Conservation (phyloP, 1,139 yeast species). For the Yamadazyma dushanensis region DNA sequence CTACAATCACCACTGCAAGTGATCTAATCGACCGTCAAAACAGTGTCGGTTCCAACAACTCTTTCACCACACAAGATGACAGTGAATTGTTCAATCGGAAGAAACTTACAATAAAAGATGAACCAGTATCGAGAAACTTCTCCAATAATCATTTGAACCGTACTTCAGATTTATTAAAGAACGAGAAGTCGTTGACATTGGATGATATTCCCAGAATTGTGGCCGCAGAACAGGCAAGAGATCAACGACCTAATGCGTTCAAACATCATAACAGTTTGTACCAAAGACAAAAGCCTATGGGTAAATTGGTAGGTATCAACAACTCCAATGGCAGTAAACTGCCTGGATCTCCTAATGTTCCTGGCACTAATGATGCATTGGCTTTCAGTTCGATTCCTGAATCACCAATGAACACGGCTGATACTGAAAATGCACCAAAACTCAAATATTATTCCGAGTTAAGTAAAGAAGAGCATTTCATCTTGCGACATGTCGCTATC, state of each 20-base stretch:
- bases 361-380: constrained; percentile 6
- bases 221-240: constrained; percentile 95
- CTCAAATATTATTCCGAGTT: constrained; percentile 73
- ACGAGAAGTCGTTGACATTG: constrained; percentile 82
- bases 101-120: constrained; percentile 45
- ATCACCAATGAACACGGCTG: background rate
- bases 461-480: constrained; percentile 55
- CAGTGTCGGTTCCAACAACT: constrained; percentile 18
- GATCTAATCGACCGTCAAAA: constrained; percentile 17
- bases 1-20: constrained; percentile 9
- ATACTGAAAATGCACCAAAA: constrained; percentile 1
- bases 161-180: constrained; percentile 70
- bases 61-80: constrained; percentile 27
- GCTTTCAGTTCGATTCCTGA: constrained; percentile 2
- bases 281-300: constrained; percentile 37
- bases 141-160: constrained; percentile 40
- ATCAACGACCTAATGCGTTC: constrained; percentile 83
- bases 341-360: constrained; percentile 18
- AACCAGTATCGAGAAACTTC: constrained; percentile 30
- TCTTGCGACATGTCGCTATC: constrained; percentile 67
- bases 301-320: constrained; percentile 9
- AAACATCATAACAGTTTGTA: constrained; percentile 60
- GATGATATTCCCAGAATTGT: constrained; percentile 97
- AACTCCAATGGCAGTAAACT: constrained; percentile 14
- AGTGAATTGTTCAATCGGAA: constrained; percentile 35